Evolutionary conservation across 768 basidiomycete species (phyloP).

Genomic region (Trametes cingulata): DNA sequence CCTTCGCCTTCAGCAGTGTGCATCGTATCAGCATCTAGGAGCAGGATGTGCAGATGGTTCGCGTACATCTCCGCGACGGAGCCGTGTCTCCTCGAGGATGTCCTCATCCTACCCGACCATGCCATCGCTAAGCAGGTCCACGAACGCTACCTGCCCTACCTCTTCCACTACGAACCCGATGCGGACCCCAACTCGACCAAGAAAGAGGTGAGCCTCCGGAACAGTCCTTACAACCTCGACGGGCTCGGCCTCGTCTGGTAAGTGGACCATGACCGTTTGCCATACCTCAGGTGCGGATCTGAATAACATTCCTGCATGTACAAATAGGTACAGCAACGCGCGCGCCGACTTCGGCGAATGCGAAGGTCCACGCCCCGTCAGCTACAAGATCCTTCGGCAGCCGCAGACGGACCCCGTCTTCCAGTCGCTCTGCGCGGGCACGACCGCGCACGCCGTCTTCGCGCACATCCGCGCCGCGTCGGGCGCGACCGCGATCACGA

Average conservation of each 20-base stretch:
- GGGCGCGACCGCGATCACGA: constrained; percentile 27
- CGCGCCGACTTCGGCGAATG: constrained; percentile 28
- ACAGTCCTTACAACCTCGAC: constrained; percentile 31
- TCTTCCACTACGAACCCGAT: constrained; percentile 29
- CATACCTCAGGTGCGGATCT: too few relatives aligned
- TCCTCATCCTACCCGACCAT: constrained; percentile 30
- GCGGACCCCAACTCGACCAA: constrained; percentile 17
- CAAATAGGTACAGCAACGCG: constrained; percentile 23
- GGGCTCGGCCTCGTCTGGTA: constrained; percentile 31
- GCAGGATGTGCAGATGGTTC: constrained; percentile 34
- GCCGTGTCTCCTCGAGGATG: constrained; percentile 32
- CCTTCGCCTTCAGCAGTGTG: not conserved
- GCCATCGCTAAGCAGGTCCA: constrained; percentile 32
- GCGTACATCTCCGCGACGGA: constrained; percentile 32
- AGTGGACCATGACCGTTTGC: too few relatives aligned
- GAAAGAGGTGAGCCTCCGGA: constrained; percentile 26
- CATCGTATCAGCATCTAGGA: constrained; percentile 35
- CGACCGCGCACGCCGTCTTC: constrained; percentile 28
- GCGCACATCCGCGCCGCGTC: constrained; percentile 36
- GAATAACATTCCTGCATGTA: not conserved
- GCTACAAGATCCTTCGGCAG: constrained; percentile 30
- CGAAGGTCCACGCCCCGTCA: constrained; percentile 25
- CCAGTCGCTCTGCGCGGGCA: constrained; percentile 29
- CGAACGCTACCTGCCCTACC: constrained; percentile 31
- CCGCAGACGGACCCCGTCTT: constrained; percentile 31